A percentile compares a stretch with the other conserved stretches of the same genome.
phyloP scores from a whole-genome alignment of 306 rosid genomes.

The Prosopis cineraria region DNA sequence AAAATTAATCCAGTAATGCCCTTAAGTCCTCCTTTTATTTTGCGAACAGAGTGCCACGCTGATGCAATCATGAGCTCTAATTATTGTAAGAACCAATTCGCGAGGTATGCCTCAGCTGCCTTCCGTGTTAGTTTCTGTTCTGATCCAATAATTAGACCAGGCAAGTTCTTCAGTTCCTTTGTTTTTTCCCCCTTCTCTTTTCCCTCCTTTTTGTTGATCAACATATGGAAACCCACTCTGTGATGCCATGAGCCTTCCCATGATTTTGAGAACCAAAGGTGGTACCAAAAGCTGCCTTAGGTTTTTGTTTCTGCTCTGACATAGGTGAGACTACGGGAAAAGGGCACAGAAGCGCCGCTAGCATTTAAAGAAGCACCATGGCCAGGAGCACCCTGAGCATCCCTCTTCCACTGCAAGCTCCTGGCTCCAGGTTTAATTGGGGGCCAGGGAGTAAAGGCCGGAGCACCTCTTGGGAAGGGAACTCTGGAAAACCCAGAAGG shows the following conservation, averaged over 20 bases:
- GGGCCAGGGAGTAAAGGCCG: conserved; percentile 70
- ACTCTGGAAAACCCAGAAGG: conserved; percentile 67
- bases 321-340: conserved; percentile 77
- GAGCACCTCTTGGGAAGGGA: conserved; percentile 72
- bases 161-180: conserved; percentile 15
- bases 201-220: background rate
- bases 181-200: background rate
- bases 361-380: conserved; percentile 46
- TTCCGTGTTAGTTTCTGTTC: conserved; percentile 73
- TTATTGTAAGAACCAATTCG: conserved; percentile 30
- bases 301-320: conserved; percentile 87
- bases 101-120: conserved; percentile 51
- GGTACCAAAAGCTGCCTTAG: conserved; percentile 51
- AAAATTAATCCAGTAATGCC: conserved; percentile 27
- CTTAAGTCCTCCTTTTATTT: background rate
- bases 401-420: conserved; percentile 97
- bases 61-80: conserved; percentile 4
- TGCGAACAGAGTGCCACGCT: conserved; percentile 12
- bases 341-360: conserved; percentile 39
- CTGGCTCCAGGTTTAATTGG: conserved; percentile 72
- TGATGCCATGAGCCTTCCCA: background rate
- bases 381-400: conserved; percentile 60
- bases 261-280: conserved; percentile 27
- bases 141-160: conserved; percentile 42
- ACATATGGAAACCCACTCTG: conserved; percentile 15